Evolutionary conservation across 179 eudicot species (phyloP).

Genomic region (Beta corolliflora): DNA sequence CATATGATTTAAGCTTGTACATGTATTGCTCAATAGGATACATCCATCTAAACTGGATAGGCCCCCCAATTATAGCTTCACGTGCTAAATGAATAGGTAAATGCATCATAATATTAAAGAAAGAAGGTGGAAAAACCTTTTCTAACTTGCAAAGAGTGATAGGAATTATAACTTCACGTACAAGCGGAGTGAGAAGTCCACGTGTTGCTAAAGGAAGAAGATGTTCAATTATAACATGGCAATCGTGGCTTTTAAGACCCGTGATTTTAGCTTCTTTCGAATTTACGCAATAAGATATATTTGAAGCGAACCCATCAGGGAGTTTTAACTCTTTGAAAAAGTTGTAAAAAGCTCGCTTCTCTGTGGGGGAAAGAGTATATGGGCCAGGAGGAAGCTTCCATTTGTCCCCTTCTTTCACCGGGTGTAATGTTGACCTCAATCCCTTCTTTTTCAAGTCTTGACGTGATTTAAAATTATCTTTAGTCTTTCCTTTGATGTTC

Average conservation of each 20-base stretch:
- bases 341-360: not conserved
- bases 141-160: constrained; percentile 23
- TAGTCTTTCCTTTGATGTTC: constrained; percentile 12
- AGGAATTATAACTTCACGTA: constrained; percentile 23
- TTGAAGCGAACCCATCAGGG: constrained; percentile 27
- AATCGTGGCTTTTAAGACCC: constrained; percentile 30
- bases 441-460: not conserved
- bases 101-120: not conserved
- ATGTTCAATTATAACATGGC: constrained; percentile 32
- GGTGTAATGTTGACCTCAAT: not conserved
- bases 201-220: constrained; percentile 24
- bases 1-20: not conserved
- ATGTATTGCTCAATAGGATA: not conserved
- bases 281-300: constrained; percentile 18
- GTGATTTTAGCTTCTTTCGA: not conserved
- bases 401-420: not conserved
- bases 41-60: not conserved
- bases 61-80: not conserved
- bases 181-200: not conserved
- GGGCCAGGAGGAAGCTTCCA: not conserved
- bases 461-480: not conserved
- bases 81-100: not conserved
- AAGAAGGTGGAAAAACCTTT: not conserved
- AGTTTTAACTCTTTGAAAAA: constrained; percentile 14
- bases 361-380: not conserved